Conservation (phyloP, 495 filamentous ascomycete species). For the Mycothermus thermophilus region DNA sequence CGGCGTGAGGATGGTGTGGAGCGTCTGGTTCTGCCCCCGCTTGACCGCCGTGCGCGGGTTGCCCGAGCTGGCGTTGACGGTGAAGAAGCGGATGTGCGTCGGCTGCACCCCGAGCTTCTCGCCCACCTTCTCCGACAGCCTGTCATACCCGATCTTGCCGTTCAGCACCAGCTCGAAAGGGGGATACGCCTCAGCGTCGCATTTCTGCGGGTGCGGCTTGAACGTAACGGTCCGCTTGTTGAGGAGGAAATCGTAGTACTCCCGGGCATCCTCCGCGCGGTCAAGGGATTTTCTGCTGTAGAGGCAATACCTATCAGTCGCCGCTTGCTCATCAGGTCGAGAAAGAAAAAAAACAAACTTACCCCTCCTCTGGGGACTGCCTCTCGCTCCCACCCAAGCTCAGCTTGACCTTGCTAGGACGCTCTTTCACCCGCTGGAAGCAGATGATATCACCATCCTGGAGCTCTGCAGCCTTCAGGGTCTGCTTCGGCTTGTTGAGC, state of each 20-base stretch:
- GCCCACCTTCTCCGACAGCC: conserved; percentile 72
- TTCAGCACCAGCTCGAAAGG: conserved; percentile 61
- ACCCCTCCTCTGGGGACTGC: conserved; percentile 18
- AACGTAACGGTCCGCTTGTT: conserved; percentile 67
- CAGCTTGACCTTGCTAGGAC: conserved; percentile 20
- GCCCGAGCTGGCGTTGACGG: conserved; percentile 57
- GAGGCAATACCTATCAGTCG: conserved; percentile 1
- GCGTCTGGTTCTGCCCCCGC: conserved; percentile 46
- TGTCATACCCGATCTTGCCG: conserved; percentile 82
- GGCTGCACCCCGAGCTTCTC: conserved; percentile 64
- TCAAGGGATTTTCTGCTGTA: conserved; percentile 21
- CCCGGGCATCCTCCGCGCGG: conserved; percentile 50
- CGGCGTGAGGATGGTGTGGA: conserved; percentile 58
- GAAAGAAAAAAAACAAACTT: too few relatives aligned
- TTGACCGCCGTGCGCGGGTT: conserved; percentile 65
- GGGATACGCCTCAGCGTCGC: conserved; percentile 35
- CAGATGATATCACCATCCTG: conserved; percentile 96
- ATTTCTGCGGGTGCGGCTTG: conserved; percentile 39
- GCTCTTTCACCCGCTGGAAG: conserved; percentile 56
- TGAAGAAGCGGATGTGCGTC: conserved; percentile 82
- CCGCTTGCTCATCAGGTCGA: too few relatives aligned
- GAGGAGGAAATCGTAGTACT: conserved; percentile 84
- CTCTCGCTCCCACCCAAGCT: conserved; percentile 14
- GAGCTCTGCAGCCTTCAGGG: conserved; percentile 79
- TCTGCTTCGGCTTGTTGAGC: conserved; percentile 82